Base-by-base conservation (phyloP, 2,329 filamentous ascomycete genomes). In the Dothideomycetes sp. region DNA sequence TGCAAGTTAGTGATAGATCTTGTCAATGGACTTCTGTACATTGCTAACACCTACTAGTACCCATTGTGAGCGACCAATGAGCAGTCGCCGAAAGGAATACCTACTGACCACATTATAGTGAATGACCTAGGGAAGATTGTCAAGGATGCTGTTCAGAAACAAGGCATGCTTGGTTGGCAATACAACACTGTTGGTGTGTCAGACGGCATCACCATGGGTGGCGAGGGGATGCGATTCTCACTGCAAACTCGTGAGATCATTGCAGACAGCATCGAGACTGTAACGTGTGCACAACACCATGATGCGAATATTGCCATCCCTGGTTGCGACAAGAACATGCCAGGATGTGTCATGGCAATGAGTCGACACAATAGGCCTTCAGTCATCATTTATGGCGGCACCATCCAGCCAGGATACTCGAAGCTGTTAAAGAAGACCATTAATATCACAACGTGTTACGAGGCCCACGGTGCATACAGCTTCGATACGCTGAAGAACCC, bases 321-420 rank as follows among this genome's bases (percentile, higher is more conserved):
- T 10, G 88, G 88, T 36, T 98, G 91, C 65, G 91, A 98, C 74
- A 98, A 98, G 78, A 98, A 98, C 68, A 96, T 98, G 91, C 87
- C 87, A n/a, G 88, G 88, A 47, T 81, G 84, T 12, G 70, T 91
- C 47, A 94, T 94, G 80, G 87, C 84, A 0, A 87, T 91, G 55
- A 85, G 84, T 11, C 76, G 89, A 42, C 85, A 93, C 63, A 95
- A 95, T 62, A 75, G 89, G 8, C 89, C 89, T 3, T 91, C 86
- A 35, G 69, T 95, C 56, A 94, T 95, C 87, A 81, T 96, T 44
- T 96, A 95, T 58, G 89, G 89, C 37, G 89, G 89, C 30, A 84
- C 85, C 12, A 95, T 94, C 53, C 78, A 79, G 54, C 85, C 86
- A 45, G 89, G 88, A n/a, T 84, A 85, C 60, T 88, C 81, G 0